These are phyloP conservation scores for Neofusicoccum umdonicola DNA, from an alignment of 2,329 filamentous ascomycete species.

Conservation along the genomic window DNA sequence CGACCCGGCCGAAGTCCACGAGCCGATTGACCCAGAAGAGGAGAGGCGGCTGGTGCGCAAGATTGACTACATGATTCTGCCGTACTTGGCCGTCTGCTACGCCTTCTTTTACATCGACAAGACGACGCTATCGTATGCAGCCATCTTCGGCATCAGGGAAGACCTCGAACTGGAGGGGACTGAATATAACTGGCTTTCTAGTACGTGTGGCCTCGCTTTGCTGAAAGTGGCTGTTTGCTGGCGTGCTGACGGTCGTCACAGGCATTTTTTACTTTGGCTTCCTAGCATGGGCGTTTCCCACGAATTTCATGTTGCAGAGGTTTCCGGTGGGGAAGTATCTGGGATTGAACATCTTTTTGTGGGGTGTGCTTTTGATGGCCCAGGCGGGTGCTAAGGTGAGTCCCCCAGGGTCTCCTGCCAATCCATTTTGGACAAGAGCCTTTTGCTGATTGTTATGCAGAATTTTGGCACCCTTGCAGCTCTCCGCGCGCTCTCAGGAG, in stretches of 20 bases:
- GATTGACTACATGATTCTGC: conserved; percentile 60
- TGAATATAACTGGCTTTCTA: conserved; percentile 58
- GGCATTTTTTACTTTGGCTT: conserved; percentile 57
- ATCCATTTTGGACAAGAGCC: neutral
- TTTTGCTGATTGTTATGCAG: neutral
- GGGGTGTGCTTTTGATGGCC: conserved; percentile 45
- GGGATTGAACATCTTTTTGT: conserved; percentile 58
- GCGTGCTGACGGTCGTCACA: neutral
- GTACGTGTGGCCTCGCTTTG: conserved; percentile 14
- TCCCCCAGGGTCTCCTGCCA: conserved; percentile 21
- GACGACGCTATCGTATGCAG: conserved; percentile 59
- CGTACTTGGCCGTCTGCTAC: conserved; percentile 55
- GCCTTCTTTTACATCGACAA: conserved; percentile 41
- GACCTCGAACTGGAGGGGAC: conserved; percentile 57
- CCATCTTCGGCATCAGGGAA: conserved; percentile 62
- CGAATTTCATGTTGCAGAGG: conserved; percentile 47
- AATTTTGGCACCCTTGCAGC: conserved; percentile 56
- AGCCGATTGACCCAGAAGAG: conserved; percentile 46
- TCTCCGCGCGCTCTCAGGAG: conserved; percentile 56
- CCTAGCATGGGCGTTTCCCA: conserved; percentile 54
- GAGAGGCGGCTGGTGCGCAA: conserved; percentile 52
- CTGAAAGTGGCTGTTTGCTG: neutral
- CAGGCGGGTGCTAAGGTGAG: conserved; percentile 29
- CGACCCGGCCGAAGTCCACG: conserved; percentile 45
- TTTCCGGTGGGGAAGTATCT: conserved; percentile 53